Conservation (phyloP, 441 rosid genomes). For the Populus trichocarpa region DNA sequence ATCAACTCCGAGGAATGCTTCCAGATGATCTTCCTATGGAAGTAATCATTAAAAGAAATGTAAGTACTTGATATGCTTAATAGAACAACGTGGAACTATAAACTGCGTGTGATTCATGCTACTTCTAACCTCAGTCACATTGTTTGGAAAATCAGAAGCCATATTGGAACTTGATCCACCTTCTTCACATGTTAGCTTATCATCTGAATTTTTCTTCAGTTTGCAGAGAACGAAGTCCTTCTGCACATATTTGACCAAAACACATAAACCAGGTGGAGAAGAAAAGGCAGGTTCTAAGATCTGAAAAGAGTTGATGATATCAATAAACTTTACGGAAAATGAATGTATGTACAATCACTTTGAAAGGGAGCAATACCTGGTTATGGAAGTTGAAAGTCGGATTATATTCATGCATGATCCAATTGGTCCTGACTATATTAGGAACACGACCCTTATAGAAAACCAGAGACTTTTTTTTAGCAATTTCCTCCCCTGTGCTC, state of each 20-base stretch:
- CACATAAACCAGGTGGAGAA: not conserved
- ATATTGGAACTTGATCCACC: not conserved
- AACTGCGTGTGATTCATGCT: not conserved
- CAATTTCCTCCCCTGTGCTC: constrained; percentile 18
- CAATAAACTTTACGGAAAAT: not conserved
- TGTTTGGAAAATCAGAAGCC: not conserved
- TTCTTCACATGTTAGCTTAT: not conserved
- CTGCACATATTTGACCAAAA: constrained; percentile 7
- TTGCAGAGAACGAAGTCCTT: constrained; percentile 23
- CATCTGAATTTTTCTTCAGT: constrained; percentile 15
- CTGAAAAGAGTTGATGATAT: not conserved
- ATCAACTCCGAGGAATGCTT: not conserved
- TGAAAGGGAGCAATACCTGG: constrained; percentile 5
- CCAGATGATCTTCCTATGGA: constrained; percentile 2
- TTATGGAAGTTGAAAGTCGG: constrained; percentile 8
- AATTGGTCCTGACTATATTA: constrained; percentile 27
- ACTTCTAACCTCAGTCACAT: not conserved
- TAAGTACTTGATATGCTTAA: not conserved
- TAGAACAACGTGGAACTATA: too few species aligned
- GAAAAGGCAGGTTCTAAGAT: not conserved
- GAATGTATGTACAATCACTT: not conserved
- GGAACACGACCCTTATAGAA: constrained; percentile 31
- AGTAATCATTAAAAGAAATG: not conserved
- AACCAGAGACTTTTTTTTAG: constrained; percentile 44
- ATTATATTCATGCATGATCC: constrained; percentile 62